Conservation (phyloP, 345 rosid species). For the Geranium rotundifolium region DNA sequence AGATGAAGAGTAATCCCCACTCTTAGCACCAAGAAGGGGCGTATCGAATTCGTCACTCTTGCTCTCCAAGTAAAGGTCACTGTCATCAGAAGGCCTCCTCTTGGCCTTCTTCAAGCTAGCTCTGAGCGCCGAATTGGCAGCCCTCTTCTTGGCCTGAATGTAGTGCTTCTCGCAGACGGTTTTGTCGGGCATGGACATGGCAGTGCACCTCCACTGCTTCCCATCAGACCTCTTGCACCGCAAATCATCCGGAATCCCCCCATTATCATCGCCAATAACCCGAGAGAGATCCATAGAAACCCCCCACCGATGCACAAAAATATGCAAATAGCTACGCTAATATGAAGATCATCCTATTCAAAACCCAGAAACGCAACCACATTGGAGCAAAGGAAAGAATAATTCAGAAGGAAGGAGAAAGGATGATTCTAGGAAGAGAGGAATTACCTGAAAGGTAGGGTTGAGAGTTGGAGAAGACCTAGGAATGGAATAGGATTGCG, state of each 20-base stretch:
- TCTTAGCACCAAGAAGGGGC: slow-evolving; percentile 30
- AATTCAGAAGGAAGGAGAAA: not conserved
- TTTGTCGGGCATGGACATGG: slow-evolving; percentile 95
- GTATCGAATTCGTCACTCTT: slow-evolving; percentile 54
- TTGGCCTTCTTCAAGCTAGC: slow-evolving; percentile 78
- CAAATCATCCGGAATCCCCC: slow-evolving; percentile 75
- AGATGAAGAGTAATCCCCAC: slow-evolving; percentile 26
- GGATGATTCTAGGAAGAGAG: not conserved
- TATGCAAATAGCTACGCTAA: slow-evolving; percentile 7
- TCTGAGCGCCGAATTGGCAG: slow-evolving; percentile 81
- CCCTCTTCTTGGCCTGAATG: slow-evolving; percentile 86
- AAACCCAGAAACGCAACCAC: not conserved
- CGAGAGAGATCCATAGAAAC: slow-evolving; percentile 23
- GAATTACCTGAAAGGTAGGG: not conserved
- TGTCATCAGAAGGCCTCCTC: slow-evolving; percentile 46
- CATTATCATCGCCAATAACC: slow-evolving; percentile 57
- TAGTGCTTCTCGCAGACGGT: slow-evolving; percentile 97
- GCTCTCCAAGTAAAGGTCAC: slow-evolving; percentile 55
- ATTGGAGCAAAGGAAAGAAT: too few relatives aligned
- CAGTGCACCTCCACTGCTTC: slow-evolving; percentile 98
- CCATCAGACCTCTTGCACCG: slow-evolving; percentile 99
- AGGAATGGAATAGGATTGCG: not conserved
- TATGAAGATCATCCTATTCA: not conserved
- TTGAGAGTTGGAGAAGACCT: not conserved
- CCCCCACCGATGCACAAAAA: not conserved